Evolutionary conservation across 768 basidiomycete genomes (phyloP).

Genomic region (Amanita rubescens): DNA sequence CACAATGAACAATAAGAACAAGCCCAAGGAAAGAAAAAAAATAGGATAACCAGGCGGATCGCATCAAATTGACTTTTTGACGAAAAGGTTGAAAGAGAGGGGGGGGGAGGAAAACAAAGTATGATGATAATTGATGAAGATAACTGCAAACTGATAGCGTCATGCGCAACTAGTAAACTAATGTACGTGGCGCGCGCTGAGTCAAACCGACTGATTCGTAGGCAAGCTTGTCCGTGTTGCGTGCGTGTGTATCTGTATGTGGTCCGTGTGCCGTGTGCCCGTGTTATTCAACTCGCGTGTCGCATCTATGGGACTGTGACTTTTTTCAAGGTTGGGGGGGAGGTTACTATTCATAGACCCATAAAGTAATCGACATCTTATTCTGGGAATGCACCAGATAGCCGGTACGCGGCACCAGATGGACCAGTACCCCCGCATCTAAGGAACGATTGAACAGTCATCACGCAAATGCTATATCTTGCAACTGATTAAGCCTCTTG

Average conservation of each 20-base stretch:
- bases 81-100: not conserved
- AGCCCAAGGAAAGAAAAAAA: not conserved
- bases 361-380: not conserved
- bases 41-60: not conserved
- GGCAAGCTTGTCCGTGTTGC: not conserved
- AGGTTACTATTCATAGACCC: not conserved
- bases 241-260: not conserved
- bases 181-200: not conserved
- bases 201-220: not conserved
- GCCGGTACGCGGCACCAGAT: not conserved
- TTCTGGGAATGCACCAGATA: not conserved
- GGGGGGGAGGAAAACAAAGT: not conserved
- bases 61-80: constrained; percentile 8
- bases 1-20: not conserved
- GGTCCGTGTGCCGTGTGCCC: not conserved
- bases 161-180: not conserved
- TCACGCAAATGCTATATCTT: not conserved
- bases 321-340: not conserved
- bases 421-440: not conserved
- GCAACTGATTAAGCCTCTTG: not conserved
- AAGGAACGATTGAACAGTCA: not conserved
- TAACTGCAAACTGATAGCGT: not conserved
- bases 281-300: not conserved
- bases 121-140: not conserved
- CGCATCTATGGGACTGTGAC: not conserved